These are phyloP conservation scores for Lipomyces spencermartinsiae DNA, from an alignment of 805 yeast genomes.

Conservation along the genomic window DNA sequence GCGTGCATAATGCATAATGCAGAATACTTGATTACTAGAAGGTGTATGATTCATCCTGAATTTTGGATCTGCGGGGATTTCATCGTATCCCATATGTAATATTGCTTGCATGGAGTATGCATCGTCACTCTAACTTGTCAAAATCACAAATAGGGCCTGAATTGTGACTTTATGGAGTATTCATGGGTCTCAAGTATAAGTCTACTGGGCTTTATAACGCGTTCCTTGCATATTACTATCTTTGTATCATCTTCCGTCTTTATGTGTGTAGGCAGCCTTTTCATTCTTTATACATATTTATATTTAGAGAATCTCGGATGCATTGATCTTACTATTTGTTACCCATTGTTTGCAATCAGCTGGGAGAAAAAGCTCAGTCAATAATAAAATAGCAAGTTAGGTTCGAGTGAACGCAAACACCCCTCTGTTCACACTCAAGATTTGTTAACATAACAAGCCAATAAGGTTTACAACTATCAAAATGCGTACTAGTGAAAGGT, in stretches of 20 bases:
- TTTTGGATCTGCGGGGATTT: not conserved
- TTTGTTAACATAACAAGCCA: not conserved
- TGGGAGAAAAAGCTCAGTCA: not conserved
- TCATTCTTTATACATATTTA: not conserved
- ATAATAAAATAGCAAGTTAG: no score
- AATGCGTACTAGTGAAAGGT: not conserved
- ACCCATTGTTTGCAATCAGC: not conserved
- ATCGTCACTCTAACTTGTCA: not conserved
- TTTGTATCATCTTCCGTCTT: not conserved
- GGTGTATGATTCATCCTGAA: not conserved
- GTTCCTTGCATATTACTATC: not conserved
- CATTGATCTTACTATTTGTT: not conserved
- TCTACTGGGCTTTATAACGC: not conserved
- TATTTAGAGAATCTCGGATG: not conserved
- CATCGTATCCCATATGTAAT: not conserved
- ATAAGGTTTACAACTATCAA: not conserved
- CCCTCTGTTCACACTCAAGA: no score
- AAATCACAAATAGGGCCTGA: not conserved
- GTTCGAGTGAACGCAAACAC: no score
- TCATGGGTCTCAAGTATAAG: not conserved
- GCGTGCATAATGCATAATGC: not conserved
- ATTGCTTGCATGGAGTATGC: not conserved
- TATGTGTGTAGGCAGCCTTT: not conserved
- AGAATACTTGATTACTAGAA: conserved; percentile 1
- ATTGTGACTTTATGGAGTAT: not conserved